Evolutionary conservation across 345 rosid species (phyloP).

Genomic region (Trapa bicornis): DNA sequence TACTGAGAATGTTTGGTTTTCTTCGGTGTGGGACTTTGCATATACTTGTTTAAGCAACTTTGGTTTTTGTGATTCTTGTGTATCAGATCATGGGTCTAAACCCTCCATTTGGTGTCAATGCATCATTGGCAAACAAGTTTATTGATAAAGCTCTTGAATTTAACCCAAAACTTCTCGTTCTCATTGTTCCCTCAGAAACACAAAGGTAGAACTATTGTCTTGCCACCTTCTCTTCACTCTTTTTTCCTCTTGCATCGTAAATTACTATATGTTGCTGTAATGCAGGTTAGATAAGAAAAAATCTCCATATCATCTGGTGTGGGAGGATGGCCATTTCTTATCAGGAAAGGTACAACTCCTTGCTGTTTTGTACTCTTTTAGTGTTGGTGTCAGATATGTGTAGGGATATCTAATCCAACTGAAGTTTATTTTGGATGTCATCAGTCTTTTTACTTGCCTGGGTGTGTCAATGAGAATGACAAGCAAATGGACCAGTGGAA

Average conservation of each 20-base stretch:
- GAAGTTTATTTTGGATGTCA: background rate
- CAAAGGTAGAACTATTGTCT: constrained; percentile 40
- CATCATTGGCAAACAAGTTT: constrained; percentile 64
- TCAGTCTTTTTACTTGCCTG: constrained; percentile 94
- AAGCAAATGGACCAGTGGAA: constrained; percentile 79
- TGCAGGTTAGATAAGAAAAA: constrained; percentile 67
- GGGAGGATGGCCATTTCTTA: constrained; percentile 54
- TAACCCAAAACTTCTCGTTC: constrained; percentile 76
- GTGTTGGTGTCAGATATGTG: background rate
- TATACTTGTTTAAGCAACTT: background rate
- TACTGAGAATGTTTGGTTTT: constrained; percentile 17
- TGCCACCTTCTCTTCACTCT: constrained; percentile 3
- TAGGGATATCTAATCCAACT: background rate
- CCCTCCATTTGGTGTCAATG: constrained; percentile 90
- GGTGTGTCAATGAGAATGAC: constrained; percentile 56
- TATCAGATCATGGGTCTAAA: constrained; percentile 85
- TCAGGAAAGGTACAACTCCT: constrained; percentile 59
- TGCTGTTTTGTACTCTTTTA: background rate
- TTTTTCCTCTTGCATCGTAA: background rate
- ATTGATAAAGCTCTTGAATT: constrained; percentile 75
- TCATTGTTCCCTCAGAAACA: constrained; percentile 82
- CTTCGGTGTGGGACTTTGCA: background rate
- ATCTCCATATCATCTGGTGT: constrained; percentile 51
- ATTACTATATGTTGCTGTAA: constrained; percentile 3
- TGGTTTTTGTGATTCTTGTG: background rate